Conservation (phyloP, 2,329 filamentous ascomycete species). For the Cladosporium sphaerospermum region DNA sequence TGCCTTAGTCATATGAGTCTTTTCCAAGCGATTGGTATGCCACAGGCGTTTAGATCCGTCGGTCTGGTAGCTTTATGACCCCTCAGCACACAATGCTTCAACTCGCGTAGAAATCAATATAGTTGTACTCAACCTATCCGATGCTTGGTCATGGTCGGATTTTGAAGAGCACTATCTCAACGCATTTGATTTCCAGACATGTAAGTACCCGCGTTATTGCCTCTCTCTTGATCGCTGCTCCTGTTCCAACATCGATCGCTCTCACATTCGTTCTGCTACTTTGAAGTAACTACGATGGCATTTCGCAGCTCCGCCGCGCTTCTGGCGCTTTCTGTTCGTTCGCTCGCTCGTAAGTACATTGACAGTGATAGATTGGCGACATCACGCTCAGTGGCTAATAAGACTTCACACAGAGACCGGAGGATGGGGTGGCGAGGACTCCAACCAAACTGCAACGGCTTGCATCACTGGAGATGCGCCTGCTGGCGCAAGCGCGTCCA, state of each 20-base stretch:
- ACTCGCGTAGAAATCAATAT: background rate
- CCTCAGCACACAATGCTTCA: background rate
- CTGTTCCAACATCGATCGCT: background rate
- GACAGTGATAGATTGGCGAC: background rate
- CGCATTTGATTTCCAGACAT: background rate
- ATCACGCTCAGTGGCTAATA: too few species aligned
- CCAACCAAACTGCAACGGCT: background rate
- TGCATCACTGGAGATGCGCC: conserved; percentile 5
- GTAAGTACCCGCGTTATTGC: background rate
- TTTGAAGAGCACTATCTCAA: conserved; percentile 4
- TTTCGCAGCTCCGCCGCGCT: conserved; percentile 5
- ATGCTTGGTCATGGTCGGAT: background rate
- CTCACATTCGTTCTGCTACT: background rate
- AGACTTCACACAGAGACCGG: too few species aligned
- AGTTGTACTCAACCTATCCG: background rate
- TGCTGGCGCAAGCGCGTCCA: background rate
- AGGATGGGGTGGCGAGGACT: too few species aligned
- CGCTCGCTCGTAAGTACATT: conserved; percentile 4
- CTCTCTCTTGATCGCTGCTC: background rate
- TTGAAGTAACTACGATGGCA: background rate
- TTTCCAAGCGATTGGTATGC: too few species aligned
- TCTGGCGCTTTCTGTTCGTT: conserved; percentile 1
- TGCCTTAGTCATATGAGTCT: too few species aligned
- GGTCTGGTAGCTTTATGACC: background rate
- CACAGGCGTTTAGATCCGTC: too few species aligned